Base-by-base conservation (phyloP, 2,329 filamentous ascomycete species). In the Sodiomyces alkalinus region DNA sequence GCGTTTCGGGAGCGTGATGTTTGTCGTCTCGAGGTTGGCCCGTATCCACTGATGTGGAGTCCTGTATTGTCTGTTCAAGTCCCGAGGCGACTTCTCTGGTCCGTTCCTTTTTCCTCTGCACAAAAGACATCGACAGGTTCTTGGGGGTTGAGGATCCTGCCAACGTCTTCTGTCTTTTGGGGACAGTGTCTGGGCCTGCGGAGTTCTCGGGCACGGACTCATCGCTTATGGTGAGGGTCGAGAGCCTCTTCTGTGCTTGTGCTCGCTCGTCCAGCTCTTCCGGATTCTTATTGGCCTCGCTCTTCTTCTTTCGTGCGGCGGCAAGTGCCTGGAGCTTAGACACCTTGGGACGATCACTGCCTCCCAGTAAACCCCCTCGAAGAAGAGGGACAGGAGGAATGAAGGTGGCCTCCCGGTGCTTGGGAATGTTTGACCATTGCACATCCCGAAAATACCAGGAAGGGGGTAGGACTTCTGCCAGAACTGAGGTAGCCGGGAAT, bases 291-390 rank as follows among this genome's bases (percentile, higher is more conserved):
- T 68, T 74, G 21, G 77, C 74, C 17, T 74, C 74, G 10, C 74
- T 74, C 51, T 85, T 92, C 53, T 81, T 86, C 48, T 85, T 86
- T 17, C 85, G 68, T 30, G 81, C 79, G 19, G 83, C 83, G 28
- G 87, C 86, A 22, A 98, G 60, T 26, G 83, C 83, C 42, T 92
- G 87, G 25, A 98, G 61, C 45, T 98, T 98, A 5, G 87, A 92
- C 52, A 80, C 65, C 45, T 86, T 90, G 3, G 70, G 64, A 9
- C 56, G 55, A 26, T 70, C 66, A 2, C 72, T 65, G 19, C 90
- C 92, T 17, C 90, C 92, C 3, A 93, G 53, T 0, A 98, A 60
- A 3, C 83, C 78, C 12, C 74, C 68, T 26, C 56, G 59, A 29
- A 67, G 73, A 36, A 19, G 66, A 11, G 41, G 28, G 17, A 19